Evolutionary conservation across 805 yeast species (phyloP).

Genomic region (Dipodascopsis uninucleata): DNA sequence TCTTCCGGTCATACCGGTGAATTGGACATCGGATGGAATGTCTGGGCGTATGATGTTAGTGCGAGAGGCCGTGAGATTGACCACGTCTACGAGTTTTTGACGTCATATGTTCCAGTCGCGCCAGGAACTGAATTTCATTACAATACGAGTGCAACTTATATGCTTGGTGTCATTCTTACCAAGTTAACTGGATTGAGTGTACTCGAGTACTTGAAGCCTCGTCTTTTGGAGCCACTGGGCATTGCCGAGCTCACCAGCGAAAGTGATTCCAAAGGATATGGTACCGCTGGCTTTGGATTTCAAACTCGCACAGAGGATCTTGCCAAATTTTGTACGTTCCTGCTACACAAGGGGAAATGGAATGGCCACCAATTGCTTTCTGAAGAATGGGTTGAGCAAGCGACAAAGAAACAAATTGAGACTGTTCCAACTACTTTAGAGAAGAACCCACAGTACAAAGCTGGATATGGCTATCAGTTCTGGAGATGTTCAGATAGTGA

Average conservation of each 20-base stretch:
- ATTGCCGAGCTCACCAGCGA: conserved; percentile 13
- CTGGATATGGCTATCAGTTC: conserved; percentile 21
- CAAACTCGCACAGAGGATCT: conserved; percentile 18
- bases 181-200: conserved; percentile 15
- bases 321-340: conserved; percentile 19
- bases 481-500: conserved; percentile 11
- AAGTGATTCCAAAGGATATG: conserved; percentile 5
- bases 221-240: conserved; percentile 21
- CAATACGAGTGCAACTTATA: conserved; percentile 16
- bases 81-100: conserved; percentile 11
- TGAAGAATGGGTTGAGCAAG: conserved; percentile 10
- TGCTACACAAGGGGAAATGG: conserved; percentile 17
- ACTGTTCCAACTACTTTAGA: neutral
- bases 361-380: conserved; percentile 18
- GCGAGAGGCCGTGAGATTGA: conserved; percentile 4
- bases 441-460: conserved; percentile 4
- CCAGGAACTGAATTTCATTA: conserved; percentile 21
- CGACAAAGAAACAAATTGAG: conserved; percentile 10
- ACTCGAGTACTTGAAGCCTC: conserved; percentile 14
- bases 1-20: conserved; percentile 16
- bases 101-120: conserved; percentile 11
- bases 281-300: conserved; percentile 17
- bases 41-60: neutral
- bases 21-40: conserved; percentile 7
- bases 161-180: conserved; percentile 18